Conservation (phyloP, 2,329 filamentous ascomycete genomes). For the Cladosporium sp. region DNA sequence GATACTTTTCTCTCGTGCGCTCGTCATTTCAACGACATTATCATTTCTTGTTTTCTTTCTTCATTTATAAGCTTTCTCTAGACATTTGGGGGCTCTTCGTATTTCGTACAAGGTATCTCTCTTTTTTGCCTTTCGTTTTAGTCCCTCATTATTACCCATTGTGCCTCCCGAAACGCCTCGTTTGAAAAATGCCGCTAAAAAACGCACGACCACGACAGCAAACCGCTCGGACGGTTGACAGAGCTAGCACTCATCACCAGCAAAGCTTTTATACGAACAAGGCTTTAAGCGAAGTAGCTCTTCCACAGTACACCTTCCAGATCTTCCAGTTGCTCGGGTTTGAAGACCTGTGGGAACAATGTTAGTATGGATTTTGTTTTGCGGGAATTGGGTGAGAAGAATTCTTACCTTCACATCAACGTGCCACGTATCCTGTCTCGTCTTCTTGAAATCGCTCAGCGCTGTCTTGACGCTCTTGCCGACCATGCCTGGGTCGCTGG, state of each 20-base stretch:
- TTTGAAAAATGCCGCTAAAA: neutral
- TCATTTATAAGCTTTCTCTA: neutral
- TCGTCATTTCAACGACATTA: no score
- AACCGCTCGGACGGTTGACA: neutral
- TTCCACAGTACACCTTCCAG: constrained; percentile 97
- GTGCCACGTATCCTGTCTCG: constrained; percentile 95
- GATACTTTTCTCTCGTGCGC: no score
- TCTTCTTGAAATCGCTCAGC: constrained; percentile 98
- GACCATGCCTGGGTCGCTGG: constrained; percentile 85
- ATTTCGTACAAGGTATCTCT: constrained; percentile 9
- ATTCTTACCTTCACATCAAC: constrained; percentile 89
- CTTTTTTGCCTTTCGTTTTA: neutral
- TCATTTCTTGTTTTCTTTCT: neutral
- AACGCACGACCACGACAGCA: neutral
- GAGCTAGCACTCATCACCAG: neutral
- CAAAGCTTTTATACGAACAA: neutral
- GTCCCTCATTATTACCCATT: neutral
- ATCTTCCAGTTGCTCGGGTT: constrained; percentile 88
- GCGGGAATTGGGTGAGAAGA: neutral
- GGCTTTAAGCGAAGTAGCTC: constrained; percentile 84
- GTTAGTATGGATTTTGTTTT: neutral
- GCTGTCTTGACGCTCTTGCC: constrained; percentile 95
- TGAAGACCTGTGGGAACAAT: constrained; percentile 64
- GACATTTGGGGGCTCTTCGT: neutral
- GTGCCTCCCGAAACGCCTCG: neutral